These are phyloP conservation scores for Tylopilus felleus DNA, from an alignment of 768 basidiomycete species.

Conservation along the genomic window DNA sequence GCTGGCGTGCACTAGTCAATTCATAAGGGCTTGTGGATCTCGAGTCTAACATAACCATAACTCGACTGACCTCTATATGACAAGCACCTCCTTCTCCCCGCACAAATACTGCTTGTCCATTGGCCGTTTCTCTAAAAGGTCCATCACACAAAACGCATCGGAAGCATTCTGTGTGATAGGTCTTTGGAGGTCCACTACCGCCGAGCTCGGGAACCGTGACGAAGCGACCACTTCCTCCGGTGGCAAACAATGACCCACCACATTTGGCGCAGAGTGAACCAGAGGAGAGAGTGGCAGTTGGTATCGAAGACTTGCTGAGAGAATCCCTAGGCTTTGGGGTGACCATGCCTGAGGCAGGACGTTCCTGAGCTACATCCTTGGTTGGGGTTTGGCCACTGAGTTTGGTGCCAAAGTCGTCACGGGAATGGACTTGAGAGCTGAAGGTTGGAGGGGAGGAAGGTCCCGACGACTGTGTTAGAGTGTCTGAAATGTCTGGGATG, in stretches of 20 bases:
- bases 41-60: neutral
- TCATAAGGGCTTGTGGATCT: neutral
- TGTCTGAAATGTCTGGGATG: slow-evolving; percentile 58
- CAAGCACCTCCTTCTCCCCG: slow-evolving; percentile 61
- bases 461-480: slow-evolving; percentile 51
- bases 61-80: slow-evolving; percentile 51
- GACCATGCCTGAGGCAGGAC: slow-evolving; percentile 21
- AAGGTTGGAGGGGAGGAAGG: slow-evolving; percentile 49
- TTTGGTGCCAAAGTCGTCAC: slow-evolving; percentile 10
- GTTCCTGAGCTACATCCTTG: slow-evolving; percentile 7
- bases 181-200: slow-evolving; percentile 42
- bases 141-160: slow-evolving; percentile 64
- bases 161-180: slow-evolving; percentile 76
- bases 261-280: slow-evolving; percentile 61
- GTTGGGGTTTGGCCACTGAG: slow-evolving; percentile 5
- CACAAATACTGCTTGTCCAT: slow-evolving; percentile 70
- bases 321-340: slow-evolving; percentile 29
- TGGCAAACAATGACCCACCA: slow-evolving; percentile 51
- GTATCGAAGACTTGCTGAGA: slow-evolving; percentile 25
- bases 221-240: slow-evolving; percentile 58
- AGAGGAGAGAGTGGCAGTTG: slow-evolving; percentile 32
- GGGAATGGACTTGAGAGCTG: slow-evolving; percentile 29
- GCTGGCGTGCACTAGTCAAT: slow-evolving; percentile 41
- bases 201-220: slow-evolving; percentile 62
- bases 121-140: slow-evolving; percentile 56